Evolutionary conservation across 1,284 basidiomycete genomes (phyloP), one percentile per base, ranked within the genome.

Genomic region (Sparassis latifolia): DNA sequence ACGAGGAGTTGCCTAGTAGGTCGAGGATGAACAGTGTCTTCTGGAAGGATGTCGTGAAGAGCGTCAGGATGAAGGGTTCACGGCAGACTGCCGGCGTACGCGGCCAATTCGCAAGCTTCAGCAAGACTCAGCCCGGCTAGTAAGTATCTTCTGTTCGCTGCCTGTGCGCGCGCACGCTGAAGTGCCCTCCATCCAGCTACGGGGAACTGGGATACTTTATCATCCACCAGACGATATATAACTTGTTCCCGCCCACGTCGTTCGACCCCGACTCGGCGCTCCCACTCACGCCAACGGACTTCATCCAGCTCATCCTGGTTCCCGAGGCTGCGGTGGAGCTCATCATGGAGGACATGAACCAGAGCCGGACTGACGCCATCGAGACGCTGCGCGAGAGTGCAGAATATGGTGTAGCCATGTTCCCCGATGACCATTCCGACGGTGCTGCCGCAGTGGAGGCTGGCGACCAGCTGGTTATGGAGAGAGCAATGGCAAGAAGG

Each of bases 101-200:
- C 43, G 86, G 78, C 2, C 88, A 90, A 59, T 87, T 88, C 58
- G 73, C 78, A 30, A 86, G 70, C 57, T 91, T 91, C 59, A 78
- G 87, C 58, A 86, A 81, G 67, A 78, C 79, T 2, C 86, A 89
- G 57, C 86, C 88, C 38, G 88, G 89, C 71, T 91, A 91, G 89
- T 91, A 61, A 71, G 88, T 71, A 10, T 42, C n/a, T 35, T 46
- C 20, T 67, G 41, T 48, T 20, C 20, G 20, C 35, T 37, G 35
- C 12, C 35, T 37, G 7, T 37, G 35, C 35, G 12, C 12, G 35
- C 6, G 7, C 6, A 12, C 12, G 35, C 7, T 37, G 35, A 6
- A 7, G 35, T 7, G 7, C 7, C 35, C 7, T 37, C 7, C 20
- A 40, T 41, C 5, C 52, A 91, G 88, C 61, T 91, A 91, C 57